These are phyloP conservation scores for Sporothrix pseudoabietina DNA, from an alignment of 2,329 filamentous ascomycete genomes.

Conservation along the genomic window DNA sequence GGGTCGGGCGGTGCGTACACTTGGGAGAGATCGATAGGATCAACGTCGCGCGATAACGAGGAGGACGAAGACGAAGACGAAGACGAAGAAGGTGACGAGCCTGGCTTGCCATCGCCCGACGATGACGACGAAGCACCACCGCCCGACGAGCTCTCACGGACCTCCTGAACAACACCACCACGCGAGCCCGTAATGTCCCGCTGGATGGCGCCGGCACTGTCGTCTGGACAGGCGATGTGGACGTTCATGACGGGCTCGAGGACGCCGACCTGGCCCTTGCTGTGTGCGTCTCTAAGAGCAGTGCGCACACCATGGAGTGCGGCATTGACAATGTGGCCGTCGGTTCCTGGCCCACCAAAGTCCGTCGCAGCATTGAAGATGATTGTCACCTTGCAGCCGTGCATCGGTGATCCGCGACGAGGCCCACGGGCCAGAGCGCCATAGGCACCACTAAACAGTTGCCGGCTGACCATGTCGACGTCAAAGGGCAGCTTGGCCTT, in stretches of 20 bases:
- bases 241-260: conserved; percentile 95
- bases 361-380: conserved; percentile 66
- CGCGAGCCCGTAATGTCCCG: conserved; percentile 76
- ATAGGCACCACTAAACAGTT: conserved; percentile 76
- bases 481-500: conserved; percentile 48
- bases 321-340: conserved; percentile 67
- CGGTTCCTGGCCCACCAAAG: conserved; percentile 66
- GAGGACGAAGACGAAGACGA: not conserved
- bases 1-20: conserved; percentile 91
- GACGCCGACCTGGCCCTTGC: conserved; percentile 63
- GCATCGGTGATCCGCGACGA: conserved; percentile 75
- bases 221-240: conserved; percentile 82
- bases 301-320: conserved; percentile 64
- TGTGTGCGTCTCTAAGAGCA: conserved; percentile 65
- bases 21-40: conserved; percentile 65
- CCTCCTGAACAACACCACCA: conserved; percentile 74
- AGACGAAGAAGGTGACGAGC: conserved; percentile 42
- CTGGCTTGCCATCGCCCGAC: conserved; percentile 40
- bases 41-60: conserved; percentile 6
- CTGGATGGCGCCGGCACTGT: conserved; percentile 75
- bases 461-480: conserved; percentile 54
- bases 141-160: conserved; percentile 56
- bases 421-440: conserved; percentile 86
- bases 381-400: conserved; percentile 71
- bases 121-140: conserved; percentile 39